Base-by-base conservation (phyloP, 768 basidiomycete species). In the Scleroderma citrinum region DNA sequence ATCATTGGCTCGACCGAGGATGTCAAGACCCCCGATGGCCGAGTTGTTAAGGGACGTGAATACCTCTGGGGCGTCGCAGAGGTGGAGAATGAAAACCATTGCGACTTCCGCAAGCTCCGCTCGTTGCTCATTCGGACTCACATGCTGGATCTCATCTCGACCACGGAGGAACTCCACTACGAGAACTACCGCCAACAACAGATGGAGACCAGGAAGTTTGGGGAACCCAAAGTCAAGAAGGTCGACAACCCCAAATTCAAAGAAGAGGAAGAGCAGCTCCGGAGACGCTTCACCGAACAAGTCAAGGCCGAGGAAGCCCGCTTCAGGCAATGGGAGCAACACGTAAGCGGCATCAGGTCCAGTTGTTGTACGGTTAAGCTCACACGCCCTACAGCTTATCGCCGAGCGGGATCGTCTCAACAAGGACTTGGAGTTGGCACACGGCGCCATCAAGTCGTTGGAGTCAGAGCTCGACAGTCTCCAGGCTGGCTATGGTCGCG, bases 61-160 rank as follows among this genome's bases (percentile, higher is more conserved):
- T 99, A 99, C 66, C 82, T 95, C 13, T 99, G 96, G 96, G 96
- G 96, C 76, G 93, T 99, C n/a, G 96, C 96, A 8, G 96, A 99
- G 76, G 95, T 99, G 53, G 96, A 99, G 72, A 98, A 99, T 66
- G 96, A 99, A 73, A 86, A 87, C 67, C 96, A 99, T 72, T 99
- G 96, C 66, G 96, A 98, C 71, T 99, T 99, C 83, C 89, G 88
- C 72, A 97, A 96, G 71, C 77, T 99, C 44, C 88, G 96, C 47
- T 92, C 92, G 11, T 77, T 98, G 36, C 77, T 98, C 40, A 95
- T 98, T 69, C 84, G 96, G 59, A 96, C 94, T 13, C 91, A 97
- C 76, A 98, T 99, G 96, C 76, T 98, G 49, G 96, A 99, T 69
- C 79, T 98, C 48, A 96, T 97, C 69, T 86, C 87, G 26, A 94